Evolutionary conservation across 768 basidiomycete genomes (phyloP).

Genomic region (Baorangia bicolor): DNA sequence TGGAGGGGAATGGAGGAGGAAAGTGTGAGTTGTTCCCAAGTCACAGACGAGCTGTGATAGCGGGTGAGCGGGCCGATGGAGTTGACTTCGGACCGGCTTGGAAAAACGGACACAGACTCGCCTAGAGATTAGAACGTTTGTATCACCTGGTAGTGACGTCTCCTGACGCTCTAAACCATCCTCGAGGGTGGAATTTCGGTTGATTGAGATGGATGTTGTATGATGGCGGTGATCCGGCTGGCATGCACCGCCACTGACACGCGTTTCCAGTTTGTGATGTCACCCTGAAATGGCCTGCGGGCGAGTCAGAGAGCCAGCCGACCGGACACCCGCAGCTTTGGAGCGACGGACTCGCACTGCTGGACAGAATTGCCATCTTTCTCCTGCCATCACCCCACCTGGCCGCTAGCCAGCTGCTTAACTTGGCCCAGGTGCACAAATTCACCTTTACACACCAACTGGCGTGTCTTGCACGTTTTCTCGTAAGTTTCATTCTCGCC

Average conservation of each 20-base stretch:
- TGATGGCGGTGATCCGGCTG: constrained; percentile 8
- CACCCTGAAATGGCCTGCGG: constrained; percentile 19
- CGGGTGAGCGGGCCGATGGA: constrained; percentile 2
- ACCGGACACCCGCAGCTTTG: constrained; percentile 12
- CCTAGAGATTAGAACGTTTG: too few relatives aligned
- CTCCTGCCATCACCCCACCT: constrained; percentile 2
- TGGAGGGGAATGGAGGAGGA: constrained; percentile 16
- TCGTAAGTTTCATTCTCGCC: constrained; percentile 25
- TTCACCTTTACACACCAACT: constrained; percentile 17
- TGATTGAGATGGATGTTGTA: too few relatives aligned
- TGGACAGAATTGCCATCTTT: constrained; percentile 5
- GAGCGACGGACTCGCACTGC: constrained; percentile 4
- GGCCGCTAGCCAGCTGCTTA: constrained; percentile 10
- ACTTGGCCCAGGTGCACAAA: constrained; percentile 8
- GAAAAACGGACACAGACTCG: too few relatives aligned
- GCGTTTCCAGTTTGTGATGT: constrained; percentile 27
- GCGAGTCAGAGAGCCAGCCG: constrained; percentile 1
- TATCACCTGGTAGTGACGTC: too few relatives aligned
- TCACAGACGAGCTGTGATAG: not conserved
- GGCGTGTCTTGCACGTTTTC: constrained; percentile 36
- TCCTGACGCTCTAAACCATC: too few relatives aligned
- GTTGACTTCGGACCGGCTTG: not conserved
- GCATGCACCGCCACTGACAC: constrained; percentile 25
- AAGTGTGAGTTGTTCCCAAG: not conserved
- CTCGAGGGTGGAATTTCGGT: too few relatives aligned